Conservation (phyloP, 441 rosid genomes). For the Cnidoscolus chayamansa region DNA sequence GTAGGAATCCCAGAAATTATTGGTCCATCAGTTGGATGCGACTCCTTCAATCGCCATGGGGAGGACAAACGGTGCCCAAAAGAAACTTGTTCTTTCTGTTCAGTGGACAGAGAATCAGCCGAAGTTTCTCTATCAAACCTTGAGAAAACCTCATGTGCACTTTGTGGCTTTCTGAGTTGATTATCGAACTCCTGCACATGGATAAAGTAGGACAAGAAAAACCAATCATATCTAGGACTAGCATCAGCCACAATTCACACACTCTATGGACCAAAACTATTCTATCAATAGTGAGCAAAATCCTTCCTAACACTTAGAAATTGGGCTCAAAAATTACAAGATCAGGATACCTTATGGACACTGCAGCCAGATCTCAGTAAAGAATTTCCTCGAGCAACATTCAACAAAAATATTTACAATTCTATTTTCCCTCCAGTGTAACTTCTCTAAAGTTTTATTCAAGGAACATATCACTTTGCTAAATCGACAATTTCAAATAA, state of each 20-base stretch:
- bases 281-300: background rate
- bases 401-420: background rate
- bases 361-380: background rate
- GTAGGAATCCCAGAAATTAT: constrained; percentile 26
- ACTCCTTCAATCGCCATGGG: constrained; percentile 38
- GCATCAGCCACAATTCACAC: background rate
- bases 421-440: background rate
- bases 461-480: background rate
- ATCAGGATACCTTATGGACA: background rate
- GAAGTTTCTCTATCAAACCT: constrained; percentile 48
- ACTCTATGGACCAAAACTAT: background rate
- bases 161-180: constrained; percentile 42
- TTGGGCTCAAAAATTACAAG: background rate
- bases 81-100: constrained; percentile 52
- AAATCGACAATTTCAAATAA: background rate
- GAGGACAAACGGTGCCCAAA: constrained; percentile 42
- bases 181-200: constrained; percentile 57
- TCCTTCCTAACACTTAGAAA: background rate
- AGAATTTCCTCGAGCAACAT: background rate
- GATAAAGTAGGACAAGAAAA: constrained; percentile 19
- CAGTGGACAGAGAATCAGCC: constrained; percentile 44
- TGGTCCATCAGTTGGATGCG: constrained; percentile 34
- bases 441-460: background rate
- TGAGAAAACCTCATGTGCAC: constrained; percentile 36
- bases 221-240: background rate